phyloP scores from a whole-genome alignment of 1,284 basidiomycete species.

The Gymnopus androsaceus region DNA sequence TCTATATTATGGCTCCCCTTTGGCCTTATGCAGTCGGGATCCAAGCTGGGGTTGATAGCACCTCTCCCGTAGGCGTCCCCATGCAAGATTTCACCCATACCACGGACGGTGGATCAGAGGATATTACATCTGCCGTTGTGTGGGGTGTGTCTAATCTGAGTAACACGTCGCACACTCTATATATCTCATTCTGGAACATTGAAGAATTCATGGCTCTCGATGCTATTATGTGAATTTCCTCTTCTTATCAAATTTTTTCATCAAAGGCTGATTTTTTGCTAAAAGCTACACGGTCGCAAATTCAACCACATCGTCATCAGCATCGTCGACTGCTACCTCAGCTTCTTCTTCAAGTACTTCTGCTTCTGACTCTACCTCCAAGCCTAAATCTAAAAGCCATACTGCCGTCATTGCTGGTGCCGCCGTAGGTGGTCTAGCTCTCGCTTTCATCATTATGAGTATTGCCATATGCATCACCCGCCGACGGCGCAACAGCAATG shows the following conservation, averaged over 20 bases:
- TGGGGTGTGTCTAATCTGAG: constrained; percentile 2
- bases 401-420: neutral
- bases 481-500: neutral
- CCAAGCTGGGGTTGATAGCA: neutral
- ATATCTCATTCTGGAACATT: neutral
- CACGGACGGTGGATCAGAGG: constrained; percentile 5
- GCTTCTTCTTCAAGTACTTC: neutral
- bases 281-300: constrained; percentile 1
- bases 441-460: neutral
- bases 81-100: constrained; percentile 1
- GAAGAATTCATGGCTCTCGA: neutral
- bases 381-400: neutral
- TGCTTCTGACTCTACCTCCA: too few species aligned
- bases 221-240: constrained; percentile 1
- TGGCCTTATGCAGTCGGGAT: constrained; percentile 6
- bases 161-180: constrained; percentile 7
- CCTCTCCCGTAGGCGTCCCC: neutral
- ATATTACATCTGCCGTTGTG: neutral
- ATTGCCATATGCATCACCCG: neutral
- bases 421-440: neutral
- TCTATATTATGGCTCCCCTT: constrained; percentile 1
- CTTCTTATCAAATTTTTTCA: neutral
- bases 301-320: too few species aligned
- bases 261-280: neutral
- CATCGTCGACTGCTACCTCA: neutral